Conservation (phyloP, 805 yeast genomes). For the Nakazawaea ernobii region DNA sequence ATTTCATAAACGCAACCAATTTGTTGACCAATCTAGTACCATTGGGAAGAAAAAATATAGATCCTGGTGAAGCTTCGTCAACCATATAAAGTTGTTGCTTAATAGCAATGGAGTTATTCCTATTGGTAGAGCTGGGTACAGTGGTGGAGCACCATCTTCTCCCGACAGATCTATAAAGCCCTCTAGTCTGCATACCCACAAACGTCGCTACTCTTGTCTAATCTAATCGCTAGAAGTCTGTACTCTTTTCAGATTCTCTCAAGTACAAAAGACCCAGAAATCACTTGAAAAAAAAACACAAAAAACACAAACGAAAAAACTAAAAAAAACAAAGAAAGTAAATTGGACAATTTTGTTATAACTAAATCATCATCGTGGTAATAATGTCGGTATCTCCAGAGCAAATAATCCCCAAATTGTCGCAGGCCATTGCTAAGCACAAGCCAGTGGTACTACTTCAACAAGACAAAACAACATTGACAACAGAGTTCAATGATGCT, state of each 20-base stretch:
- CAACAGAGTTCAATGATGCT: constrained; percentile 1
- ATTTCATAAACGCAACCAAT: constrained; percentile 74
- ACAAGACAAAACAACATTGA: not conserved
- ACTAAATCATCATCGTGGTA: too few relatives aligned
- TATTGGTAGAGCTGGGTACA: constrained; percentile 24
- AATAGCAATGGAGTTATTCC: constrained; percentile 40
- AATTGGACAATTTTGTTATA: not conserved
- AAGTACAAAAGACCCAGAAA: too few relatives aligned
- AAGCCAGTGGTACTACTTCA: not conserved
- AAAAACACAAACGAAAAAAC: too few relatives aligned
- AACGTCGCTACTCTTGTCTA: too few relatives aligned
- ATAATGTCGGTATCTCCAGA: not conserved
- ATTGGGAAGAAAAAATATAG: constrained; percentile 86
- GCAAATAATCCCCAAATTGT: not conserved
- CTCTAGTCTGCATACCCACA: too few relatives aligned
- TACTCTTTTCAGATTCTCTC: too few relatives aligned
- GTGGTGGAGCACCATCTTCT: constrained; percentile 10
- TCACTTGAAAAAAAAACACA: too few relatives aligned
- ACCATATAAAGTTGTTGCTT: constrained; percentile 74
- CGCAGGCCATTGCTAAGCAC: not conserved
- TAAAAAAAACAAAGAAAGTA: too few relatives aligned
- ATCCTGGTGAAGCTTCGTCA: constrained; percentile 84
- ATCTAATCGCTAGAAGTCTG: too few relatives aligned
- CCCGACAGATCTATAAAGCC: too few relatives aligned
- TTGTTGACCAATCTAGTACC: constrained; percentile 85